Conservation (phyloP, 1,139 yeast genomes). For the Candida gigantensis region DNA sequence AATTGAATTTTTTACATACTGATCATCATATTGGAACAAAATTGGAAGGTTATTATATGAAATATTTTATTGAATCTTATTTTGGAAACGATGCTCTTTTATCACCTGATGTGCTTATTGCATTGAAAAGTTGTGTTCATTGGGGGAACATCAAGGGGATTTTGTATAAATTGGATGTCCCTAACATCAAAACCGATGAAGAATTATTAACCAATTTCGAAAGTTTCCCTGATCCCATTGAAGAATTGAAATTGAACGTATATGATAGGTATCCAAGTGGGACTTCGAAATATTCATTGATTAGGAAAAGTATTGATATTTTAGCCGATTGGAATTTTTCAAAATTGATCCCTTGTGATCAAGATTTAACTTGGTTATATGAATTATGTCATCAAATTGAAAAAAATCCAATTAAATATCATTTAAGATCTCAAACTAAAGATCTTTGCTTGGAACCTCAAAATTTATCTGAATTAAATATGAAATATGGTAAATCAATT, state of each 20-base stretch:
- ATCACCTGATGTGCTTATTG: conserved; percentile 46
- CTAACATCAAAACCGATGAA: conserved; percentile 36
- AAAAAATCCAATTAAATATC: conserved; percentile 49
- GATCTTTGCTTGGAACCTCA: conserved; percentile 38
- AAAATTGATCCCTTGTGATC: conserved; percentile 22
- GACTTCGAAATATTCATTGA: conserved; percentile 48
- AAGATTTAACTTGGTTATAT: conserved; percentile 37
- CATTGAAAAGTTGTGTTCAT: conserved; percentile 55
- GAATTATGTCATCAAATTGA: conserved; percentile 50
- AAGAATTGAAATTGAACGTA: conserved; percentile 42
- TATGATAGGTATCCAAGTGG: conserved; percentile 56
- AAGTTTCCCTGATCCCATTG: conserved; percentile 44
- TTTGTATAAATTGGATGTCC: conserved; percentile 44
- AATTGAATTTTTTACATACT: conserved; percentile 55
- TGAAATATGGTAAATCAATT: conserved; percentile 21
- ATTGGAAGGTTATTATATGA: conserved; percentile 49
- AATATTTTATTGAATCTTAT: conserved; percentile 37
- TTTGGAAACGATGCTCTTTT: conserved; percentile 45
- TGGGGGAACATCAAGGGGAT: conserved; percentile 58
- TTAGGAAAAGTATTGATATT: conserved; percentile 42
- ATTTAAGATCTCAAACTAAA: conserved; percentile 45
- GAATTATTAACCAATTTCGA: conserved; percentile 33
- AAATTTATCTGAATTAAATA: conserved; percentile 37
- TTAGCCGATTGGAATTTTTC: conserved; percentile 27
- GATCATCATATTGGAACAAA: conserved; percentile 57